Evolutionary conservation across 306 rosid genomes (phyloP).

Genomic region (Quercus engelmannii): DNA sequence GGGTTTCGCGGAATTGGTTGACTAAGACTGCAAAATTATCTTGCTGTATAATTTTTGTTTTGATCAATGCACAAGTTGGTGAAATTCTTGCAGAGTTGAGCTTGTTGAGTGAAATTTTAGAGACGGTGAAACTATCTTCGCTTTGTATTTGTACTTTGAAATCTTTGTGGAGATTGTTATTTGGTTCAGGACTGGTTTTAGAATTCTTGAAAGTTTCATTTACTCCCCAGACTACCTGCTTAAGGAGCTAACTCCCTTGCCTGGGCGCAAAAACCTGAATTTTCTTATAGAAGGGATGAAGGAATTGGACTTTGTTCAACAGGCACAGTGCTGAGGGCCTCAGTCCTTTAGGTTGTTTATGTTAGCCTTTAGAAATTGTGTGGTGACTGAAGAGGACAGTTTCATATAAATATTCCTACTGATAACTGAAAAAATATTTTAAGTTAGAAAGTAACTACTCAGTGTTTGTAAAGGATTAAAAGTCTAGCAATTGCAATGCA

Average conservation of each 20-base stretch:
- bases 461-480: neutral
- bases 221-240: neutral
- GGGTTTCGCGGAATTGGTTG: neutral
- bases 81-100: neutral
- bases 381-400: neutral
- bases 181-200: neutral
- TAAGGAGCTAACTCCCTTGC: neutral
- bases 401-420: neutral
- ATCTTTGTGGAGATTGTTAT: neutral
- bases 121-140: neutral
- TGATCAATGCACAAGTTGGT: neutral
- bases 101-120: neutral
- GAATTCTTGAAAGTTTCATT: too few species aligned
- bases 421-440: neutral
- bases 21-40: neutral
- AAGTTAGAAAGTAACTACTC: neutral
- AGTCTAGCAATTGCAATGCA: neutral
- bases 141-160: neutral
- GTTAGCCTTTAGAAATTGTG: neutral
- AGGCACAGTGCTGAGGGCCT: neutral
- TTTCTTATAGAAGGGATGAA: neutral
- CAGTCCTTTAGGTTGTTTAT: neutral
- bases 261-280: neutral
- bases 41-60: neutral
- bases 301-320: neutral